Evolutionary conservation across 2,329 filamentous ascomycete species (phyloP), one percentile per base, ranked within the genome.

Genomic region (Hypoxylon sp.): DNA sequence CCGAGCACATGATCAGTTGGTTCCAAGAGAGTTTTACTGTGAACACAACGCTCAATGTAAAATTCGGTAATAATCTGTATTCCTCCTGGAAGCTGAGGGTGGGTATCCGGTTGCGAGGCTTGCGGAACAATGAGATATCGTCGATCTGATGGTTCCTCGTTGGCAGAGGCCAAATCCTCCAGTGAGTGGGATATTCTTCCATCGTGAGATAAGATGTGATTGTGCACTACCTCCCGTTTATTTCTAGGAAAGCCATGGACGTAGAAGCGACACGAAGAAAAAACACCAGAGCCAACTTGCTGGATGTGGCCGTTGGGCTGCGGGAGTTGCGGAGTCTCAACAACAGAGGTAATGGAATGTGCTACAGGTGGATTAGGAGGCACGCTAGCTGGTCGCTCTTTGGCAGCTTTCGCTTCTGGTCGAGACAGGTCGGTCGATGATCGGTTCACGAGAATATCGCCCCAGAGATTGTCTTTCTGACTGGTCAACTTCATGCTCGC

Each of bases 11-110:
- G 85, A 3, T 82, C 77, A 41, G 78, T 74, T 4, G 91, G 90
- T 20, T 88, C 76, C 35, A 90, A 78, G 61, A 93, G 82, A 17
- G 73, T 75, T 69, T 90, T 94, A 57, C 83, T 83, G 67, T 92
- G 86, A 27, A 99, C 75, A 68, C 93, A 97, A 36, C 85, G 84
- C 72, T 99, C 94, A 42, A 99, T 79, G 81, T 93, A 99, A 79
- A 94, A 95, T 67, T 96, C 91, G 7, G 91, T 97, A 21, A 96
- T 85, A 29, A 81, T 68, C 40, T 77, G 67, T 5, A 82, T 65
- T 19, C 69, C 74, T 35, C 73, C 68, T 3, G 70, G 69, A 3
- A 71, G 57, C 1, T 32, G 20, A 2, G 75, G 80, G 34, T 79
- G 77, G 0, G 73, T 72, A 1, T 75, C 71, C 1, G 78, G 72